Evolutionary conservation across 2,329 filamentous ascomycete genomes (phyloP).

Genomic region (Pyrenophora seminiperda): DNA sequence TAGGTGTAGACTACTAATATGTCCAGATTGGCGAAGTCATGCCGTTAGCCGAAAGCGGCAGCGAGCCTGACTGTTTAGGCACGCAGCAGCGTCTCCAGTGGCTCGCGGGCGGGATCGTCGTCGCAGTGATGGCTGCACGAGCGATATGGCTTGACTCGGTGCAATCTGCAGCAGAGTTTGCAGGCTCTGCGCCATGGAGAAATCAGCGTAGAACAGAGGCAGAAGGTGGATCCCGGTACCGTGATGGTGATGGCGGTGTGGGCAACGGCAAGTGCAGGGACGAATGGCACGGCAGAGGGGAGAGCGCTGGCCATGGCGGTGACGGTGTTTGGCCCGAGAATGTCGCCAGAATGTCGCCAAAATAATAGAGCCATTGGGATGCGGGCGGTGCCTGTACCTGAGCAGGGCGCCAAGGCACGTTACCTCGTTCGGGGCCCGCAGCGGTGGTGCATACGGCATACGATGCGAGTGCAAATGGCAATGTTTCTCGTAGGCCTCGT

Average conservation of each 20-base stretch:
- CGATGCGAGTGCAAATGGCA: no score
- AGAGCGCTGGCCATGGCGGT: constrained; percentile 2
- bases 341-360: constrained; percentile 9
- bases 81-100: neutral
- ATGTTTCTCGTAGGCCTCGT: neutral
- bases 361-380: no score
- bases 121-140: neutral
- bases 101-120: constrained; percentile 5
- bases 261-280: constrained; percentile 4
- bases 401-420: neutral
- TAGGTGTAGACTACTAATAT: constrained; percentile 18
- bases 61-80: constrained; percentile 4
- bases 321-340: constrained; percentile 13
- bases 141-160: constrained; percentile 7
- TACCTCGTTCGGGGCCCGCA: neutral
- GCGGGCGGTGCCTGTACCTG: no score
- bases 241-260: constrained; percentile 10
- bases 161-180: constrained; percentile 11
- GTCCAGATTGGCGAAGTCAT: constrained; percentile 21
- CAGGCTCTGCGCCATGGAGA: constrained; percentile 1
- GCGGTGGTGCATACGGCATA: neutral
- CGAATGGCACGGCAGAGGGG: neutral
- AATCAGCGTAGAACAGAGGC: constrained; percentile 2
- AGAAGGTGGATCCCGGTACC: neutral
- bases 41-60: constrained; percentile 8